Conservation (phyloP, 257 asterid species). For the Avicennia marina region DNA sequence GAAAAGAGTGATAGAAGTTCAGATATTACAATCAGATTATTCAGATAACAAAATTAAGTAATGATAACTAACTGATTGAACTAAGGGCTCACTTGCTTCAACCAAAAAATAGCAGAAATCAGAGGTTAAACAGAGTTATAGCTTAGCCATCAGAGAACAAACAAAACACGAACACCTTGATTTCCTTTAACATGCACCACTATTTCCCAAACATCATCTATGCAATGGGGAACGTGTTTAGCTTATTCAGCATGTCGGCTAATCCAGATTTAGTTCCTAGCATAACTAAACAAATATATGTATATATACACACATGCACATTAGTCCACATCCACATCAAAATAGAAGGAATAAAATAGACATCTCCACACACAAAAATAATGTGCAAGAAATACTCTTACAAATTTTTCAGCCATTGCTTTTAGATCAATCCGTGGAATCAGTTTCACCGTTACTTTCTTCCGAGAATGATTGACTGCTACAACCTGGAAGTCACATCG, state of each 20-base stretch:
- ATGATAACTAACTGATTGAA: not conserved
- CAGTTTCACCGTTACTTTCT: conserved; percentile 79
- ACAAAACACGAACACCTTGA: not conserved
- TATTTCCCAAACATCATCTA: conserved; percentile 7
- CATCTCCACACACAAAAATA: not conserved
- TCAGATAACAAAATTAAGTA: conserved; percentile 6
- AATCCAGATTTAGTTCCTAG: not conserved
- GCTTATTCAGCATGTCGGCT: conserved; percentile 2
- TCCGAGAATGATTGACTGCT: conserved; percentile 53
- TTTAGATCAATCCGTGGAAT: conserved; percentile 87
- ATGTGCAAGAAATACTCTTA: conserved; percentile 29
- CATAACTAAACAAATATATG: not conserved
- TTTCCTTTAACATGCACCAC: conserved; percentile 8
- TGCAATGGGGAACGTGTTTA: not conserved
- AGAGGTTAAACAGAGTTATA: too few species aligned
- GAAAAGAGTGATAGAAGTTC: not conserved
- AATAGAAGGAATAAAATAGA: not conserved
- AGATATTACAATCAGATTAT: conserved; percentile 7
- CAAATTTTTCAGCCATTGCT: conserved; percentile 93
- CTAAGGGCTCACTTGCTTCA: not conserved
- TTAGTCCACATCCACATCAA: not conserved
- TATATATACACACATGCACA: not conserved
- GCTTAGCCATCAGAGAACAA: not conserved
- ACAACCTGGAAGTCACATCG: conserved; percentile 49
- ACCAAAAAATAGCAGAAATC: too few species aligned